These are phyloP conservation scores for Naganishia sp. DNA, from an alignment of 1,284 basidiomycete genomes.

Conservation along the genomic window DNA sequence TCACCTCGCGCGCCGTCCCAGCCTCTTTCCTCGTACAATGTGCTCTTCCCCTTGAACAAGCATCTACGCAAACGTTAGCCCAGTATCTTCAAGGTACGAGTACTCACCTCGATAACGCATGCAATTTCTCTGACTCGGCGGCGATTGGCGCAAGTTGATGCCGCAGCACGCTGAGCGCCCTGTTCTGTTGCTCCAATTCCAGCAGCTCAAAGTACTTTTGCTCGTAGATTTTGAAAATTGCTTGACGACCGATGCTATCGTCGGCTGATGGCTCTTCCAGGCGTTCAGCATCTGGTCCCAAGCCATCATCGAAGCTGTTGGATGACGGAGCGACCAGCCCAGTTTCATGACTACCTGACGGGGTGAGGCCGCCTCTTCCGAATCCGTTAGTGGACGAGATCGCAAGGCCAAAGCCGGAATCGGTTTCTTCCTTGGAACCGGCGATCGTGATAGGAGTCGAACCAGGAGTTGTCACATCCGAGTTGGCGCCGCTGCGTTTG, in stretches of 20 bases:
- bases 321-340: neutral
- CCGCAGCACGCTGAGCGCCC: conserved; percentile 80
- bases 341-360: conserved; percentile 2
- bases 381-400: conserved; percentile 5
- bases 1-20: conserved; percentile 86
- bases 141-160: conserved; percentile 80
- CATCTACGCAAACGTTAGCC: conserved; percentile 69
- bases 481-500: conserved; percentile 5
- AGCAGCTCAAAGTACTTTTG: conserved; percentile 97
- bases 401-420: conserved; percentile 28
- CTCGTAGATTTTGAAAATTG: conserved; percentile 82
- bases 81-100: neutral
- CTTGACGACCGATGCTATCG: conserved; percentile 60
- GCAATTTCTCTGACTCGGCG: conserved; percentile 73
- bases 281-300: neutral
- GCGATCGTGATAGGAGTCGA: conserved; percentile 4
- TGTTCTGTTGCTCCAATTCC: conserved; percentile 75
- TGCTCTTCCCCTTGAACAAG: conserved; percentile 65
- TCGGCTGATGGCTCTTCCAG: conserved; percentile 9
- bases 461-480: conserved; percentile 3
- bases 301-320: neutral
- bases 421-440: conserved; percentile 20
- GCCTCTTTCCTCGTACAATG: conserved; percentile 73
- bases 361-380: conserved; percentile 7
- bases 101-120: conserved; percentile 76